Percentiles rank a stretch among this genome's conserved stretches.
These are phyloP conservation scores for Medicago arabica DNA, from an alignment of 306 rosid species.

Conservation along the genomic window DNA sequence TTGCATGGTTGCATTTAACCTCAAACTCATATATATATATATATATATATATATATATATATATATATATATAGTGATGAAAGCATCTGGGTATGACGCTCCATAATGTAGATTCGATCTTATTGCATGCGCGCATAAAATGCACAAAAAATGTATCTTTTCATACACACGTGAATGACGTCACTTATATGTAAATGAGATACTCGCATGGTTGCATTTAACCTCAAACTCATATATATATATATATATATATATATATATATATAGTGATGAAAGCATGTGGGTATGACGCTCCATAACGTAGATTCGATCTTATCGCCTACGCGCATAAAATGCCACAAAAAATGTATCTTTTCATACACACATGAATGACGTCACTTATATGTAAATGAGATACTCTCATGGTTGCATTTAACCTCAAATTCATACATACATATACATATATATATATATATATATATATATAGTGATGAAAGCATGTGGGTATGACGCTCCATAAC, in stretches of 20 bases:
- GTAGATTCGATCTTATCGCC: not conserved
- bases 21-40: not conserved
- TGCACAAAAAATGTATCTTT: not conserved
- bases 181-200: not conserved
- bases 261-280: not conserved
- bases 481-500: not conserved
- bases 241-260: too few species aligned
- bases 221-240: not conserved
- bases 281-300: not conserved
- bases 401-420: not conserved
- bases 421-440: too few species aligned
- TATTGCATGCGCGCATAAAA: not conserved
- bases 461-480: not conserved
- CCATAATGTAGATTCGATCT: not conserved
- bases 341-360: not conserved
- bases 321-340: not conserved
- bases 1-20: not conserved
- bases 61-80: not conserved
- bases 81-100: not conserved
- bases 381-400: not conserved
- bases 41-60: too few species aligned
- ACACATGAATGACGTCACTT: not conserved
- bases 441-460: too few species aligned
- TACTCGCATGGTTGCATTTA: not conserved
- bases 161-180: not conserved